Base-by-base conservation (phyloP, 305 asterid species). In the Solanum hybrid region DNA sequence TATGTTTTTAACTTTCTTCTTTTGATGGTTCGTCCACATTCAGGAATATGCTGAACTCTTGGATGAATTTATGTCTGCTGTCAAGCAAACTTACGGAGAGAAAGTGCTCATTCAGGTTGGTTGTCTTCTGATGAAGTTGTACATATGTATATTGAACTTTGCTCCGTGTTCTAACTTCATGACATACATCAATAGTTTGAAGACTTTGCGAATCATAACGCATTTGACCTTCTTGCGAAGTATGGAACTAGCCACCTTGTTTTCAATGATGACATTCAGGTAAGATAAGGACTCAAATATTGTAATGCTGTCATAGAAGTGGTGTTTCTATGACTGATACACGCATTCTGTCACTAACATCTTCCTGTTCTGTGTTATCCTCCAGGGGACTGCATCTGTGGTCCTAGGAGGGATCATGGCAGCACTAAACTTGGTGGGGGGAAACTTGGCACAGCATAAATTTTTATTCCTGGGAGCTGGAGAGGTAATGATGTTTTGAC, bases 401-500 rank as follows among this genome's bases (percentile, higher is more conserved):
- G 98, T 96, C 80, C 98, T 98, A 91, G 92, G 98, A 0, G 99
- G 99, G 86, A 95, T 98, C 86, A 94, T 96, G 91, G 93, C 98
- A 38, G 89, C 98, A 51, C 94, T 96, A 78, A 95, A 95, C 86
- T 90, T 96, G 91, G 98, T 96, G 4, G 98, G 98, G 45, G 98
- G 98, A 31, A 92, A 93, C 90, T 94, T 98, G 93, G 95, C 98
- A 3, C 97, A 96, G 40, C 99, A 98, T 78, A 93, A 93, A 2
- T 96, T 96, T 91, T 93, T 98, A 90, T 98, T 98, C 92, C 98
- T 98, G 90, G 99, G 99, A 92, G 99, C 99, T 64, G 99, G 99
- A 90, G 99, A 98, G 99, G 99, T 96, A 73, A 82, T 88, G 29
- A 60, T 40, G 14, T 26, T 79, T 40, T 40, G 66, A 15, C 66